Conservation (phyloP, 2,329 filamentous ascomycete genomes). For the Pestalotiopsis sp. region DNA sequence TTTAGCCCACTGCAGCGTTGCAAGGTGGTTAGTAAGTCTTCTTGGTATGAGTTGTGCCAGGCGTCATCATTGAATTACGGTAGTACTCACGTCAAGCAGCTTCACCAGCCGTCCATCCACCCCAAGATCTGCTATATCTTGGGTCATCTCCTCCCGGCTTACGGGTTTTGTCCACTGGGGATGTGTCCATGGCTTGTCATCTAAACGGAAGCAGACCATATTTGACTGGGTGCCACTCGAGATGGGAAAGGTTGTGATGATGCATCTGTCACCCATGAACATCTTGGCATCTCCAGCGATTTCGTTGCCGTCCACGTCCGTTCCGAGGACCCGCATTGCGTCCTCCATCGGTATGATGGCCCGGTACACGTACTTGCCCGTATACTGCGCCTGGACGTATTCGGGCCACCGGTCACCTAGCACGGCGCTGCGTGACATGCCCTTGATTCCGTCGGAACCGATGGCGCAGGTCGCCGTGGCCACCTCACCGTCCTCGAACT, state of each 20-base stretch:
- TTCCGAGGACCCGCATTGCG: slow-evolving; percentile 24
- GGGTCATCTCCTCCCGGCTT: slow-evolving; percentile 23
- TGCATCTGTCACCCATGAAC: slow-evolving; percentile 24
- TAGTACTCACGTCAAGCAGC: slow-evolving; percentile 19
- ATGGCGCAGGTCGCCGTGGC: slow-evolving; percentile 22
- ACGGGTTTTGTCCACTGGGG: slow-evolving; percentile 21
- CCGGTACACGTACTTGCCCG: slow-evolving; percentile 29
- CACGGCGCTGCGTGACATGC: slow-evolving; percentile 23
- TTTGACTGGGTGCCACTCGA: slow-evolving; percentile 24
- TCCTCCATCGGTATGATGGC: slow-evolving; percentile 29
- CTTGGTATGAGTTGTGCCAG: background rate
- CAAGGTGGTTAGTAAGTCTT: background rate
- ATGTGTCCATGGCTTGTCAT: slow-evolving; percentile 20
- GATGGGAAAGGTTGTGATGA: slow-evolving; percentile 24
- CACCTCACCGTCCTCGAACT: slow-evolving; percentile 24
- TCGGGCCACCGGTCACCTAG: slow-evolving; percentile 24
- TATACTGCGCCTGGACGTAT: slow-evolving; percentile 25
- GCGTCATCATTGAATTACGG: background rate
- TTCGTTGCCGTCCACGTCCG: slow-evolving; percentile 14
- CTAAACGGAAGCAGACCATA: slow-evolving; percentile 23
- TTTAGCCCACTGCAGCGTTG: slow-evolving; percentile 17
- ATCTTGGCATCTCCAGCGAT: slow-evolving; percentile 27
- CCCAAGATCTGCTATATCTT: slow-evolving; percentile 21
- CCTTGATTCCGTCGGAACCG: slow-evolving; percentile 28
- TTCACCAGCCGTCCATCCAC: slow-evolving; percentile 20